Conservation (phyloP, 495 filamentous ascomycete species). For the Penicillium paxilli region DNA sequence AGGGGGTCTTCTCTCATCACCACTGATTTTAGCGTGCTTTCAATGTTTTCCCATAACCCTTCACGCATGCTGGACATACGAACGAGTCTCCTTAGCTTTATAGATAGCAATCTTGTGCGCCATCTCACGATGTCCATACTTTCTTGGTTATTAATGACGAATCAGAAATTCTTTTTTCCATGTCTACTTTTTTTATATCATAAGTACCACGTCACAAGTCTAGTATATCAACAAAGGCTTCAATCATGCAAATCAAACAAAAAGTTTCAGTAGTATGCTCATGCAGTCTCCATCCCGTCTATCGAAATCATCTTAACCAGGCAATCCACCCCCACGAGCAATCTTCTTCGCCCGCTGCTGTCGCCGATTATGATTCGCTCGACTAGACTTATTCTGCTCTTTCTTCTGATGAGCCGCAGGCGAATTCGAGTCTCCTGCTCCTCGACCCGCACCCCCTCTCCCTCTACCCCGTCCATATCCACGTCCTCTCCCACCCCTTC, state of each 20-base stretch:
- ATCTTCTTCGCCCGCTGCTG: constrained; percentile 79
- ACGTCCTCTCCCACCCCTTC: constrained; percentile 48
- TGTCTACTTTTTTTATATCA: background rate
- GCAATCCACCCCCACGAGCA: constrained; percentile 59
- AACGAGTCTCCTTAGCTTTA: constrained; percentile 4
- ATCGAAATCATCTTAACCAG: constrained; percentile 32
- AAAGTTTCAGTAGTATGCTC: background rate
- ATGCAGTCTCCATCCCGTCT: background rate
- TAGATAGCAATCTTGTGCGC: constrained; percentile 5
- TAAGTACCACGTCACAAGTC: background rate
- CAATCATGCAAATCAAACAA: background rate
- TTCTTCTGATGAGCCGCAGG: constrained; percentile 67
- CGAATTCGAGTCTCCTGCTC: constrained; percentile 50
- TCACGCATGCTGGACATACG: constrained; percentile 11
- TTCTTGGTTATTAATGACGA: constrained; percentile 13
- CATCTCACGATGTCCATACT: background rate
- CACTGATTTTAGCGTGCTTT: constrained; percentile 1
- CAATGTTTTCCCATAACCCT: background rate
- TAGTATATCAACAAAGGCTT: constrained; percentile 13
- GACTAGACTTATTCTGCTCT: constrained; percentile 73
- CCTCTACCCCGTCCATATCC: constrained; percentile 52
- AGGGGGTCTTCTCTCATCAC: constrained; percentile 39
- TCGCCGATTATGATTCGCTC: constrained; percentile 77
- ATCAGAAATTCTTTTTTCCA: constrained; percentile 5
- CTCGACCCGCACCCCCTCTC: constrained; percentile 50